phyloP scores from a whole-genome alignment of 306 rosid species.

The Dryas octopetala region DNA sequence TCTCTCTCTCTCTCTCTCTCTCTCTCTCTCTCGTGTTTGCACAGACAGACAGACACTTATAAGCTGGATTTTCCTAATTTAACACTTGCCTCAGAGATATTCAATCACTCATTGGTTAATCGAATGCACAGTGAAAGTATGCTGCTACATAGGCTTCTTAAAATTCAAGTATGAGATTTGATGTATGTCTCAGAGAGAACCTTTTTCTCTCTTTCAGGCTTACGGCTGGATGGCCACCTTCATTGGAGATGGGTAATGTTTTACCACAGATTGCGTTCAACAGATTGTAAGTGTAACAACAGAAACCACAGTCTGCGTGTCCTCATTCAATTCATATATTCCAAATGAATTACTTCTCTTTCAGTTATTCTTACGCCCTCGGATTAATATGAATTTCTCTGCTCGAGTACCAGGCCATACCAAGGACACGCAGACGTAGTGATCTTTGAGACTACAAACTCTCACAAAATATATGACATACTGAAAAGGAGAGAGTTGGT shows the following conservation, averaged over 20 bases:
- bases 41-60: neutral
- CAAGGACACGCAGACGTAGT: neutral
- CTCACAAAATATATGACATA: neutral
- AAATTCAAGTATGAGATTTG: too few relatives aligned
- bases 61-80: neutral
- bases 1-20: too few relatives aligned
- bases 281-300: neutral
- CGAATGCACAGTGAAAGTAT: neutral
- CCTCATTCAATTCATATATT: neutral
- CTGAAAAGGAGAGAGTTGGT: slow-evolving; percentile 8
- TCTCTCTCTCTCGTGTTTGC: neutral
- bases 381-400: neutral
- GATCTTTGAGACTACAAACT: neutral
- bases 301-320: neutral
- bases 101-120: neutral
- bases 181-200: neutral
- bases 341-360: too few relatives aligned
- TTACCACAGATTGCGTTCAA: neutral
- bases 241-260: neutral
- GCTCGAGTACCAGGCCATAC: neutral
- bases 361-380: too few relatives aligned
- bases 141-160: neutral
- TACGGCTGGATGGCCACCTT: slow-evolving; percentile 3
- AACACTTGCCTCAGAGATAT: neutral
- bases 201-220: slow-evolving; percentile 21